Percentiles rank a stretch among this genome's conserved stretches.
Conservation (phyloP, 306 rosid genomes). For the Quercus berberidifolia region DNA sequence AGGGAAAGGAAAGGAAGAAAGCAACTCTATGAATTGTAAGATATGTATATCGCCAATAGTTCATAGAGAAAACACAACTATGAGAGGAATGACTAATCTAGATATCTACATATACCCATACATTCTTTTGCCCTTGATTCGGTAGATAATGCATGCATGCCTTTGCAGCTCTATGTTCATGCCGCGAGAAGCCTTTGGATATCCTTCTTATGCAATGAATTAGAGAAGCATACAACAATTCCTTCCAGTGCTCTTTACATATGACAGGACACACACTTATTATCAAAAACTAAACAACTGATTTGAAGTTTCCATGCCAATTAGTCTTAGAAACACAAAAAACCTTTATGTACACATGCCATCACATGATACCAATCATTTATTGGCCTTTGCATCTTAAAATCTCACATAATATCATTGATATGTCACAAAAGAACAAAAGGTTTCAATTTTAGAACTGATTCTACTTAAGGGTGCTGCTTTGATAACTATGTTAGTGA, state of each 20-base stretch:
- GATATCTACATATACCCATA: slow-evolving; percentile 12
- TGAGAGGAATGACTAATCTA: background rate
- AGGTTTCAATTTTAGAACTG: background rate
- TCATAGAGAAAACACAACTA: background rate
- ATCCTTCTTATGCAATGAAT: slow-evolving; percentile 51
- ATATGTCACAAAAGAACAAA: background rate
- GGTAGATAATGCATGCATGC: background rate
- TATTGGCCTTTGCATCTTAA: background rate
- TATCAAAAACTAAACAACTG: background rate
- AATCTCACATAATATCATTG: background rate
- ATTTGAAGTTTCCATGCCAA: background rate
- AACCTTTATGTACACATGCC: background rate
- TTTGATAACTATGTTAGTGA: background rate
- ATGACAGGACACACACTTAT: background rate
- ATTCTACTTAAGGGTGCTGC: background rate
- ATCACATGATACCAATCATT: background rate
- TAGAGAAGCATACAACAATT: background rate
- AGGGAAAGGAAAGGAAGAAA: background rate
- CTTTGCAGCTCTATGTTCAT: slow-evolving; percentile 27
- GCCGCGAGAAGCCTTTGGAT: slow-evolving; percentile 84
- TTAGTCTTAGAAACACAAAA: background rate
- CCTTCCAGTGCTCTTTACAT: background rate
- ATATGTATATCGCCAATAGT: background rate
- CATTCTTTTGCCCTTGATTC: background rate
- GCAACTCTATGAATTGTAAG: background rate